A percentile compares a stretch with the other conserved stretches of the same genome.
Conservation (phyloP, 345 rosid genomes). For the Lepidium sativum region DNA sequence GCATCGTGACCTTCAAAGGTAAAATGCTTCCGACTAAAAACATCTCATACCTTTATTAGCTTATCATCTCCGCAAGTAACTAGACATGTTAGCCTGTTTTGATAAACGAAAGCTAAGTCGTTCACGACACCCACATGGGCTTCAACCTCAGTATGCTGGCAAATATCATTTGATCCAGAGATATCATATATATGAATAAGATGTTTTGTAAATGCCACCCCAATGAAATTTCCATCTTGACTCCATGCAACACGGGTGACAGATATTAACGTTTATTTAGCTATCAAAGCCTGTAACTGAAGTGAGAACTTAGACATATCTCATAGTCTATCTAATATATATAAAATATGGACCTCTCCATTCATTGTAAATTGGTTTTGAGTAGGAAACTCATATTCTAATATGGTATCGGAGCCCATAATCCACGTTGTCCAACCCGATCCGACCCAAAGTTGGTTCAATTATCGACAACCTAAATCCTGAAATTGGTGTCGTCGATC, state of each 20-base stretch:
- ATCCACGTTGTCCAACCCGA: no score
- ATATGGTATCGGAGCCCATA: no score
- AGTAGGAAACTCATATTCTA: no score
- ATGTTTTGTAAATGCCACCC: slow-evolving; percentile 60
- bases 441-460: no score
- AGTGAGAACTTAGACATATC: slow-evolving; percentile 37
- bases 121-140: slow-evolving; percentile 83
- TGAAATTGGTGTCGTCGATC: no score
- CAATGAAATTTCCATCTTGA: slow-evolving; percentile 54
- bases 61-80: slow-evolving; percentile 93
- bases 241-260: slow-evolving; percentile 65
- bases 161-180: slow-evolving; percentile 41
- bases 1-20: slow-evolving; percentile 87
- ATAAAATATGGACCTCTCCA: no score
- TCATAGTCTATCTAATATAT: no score
- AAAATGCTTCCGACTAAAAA: slow-evolving; percentile 47
- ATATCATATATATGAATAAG: slow-evolving; percentile 53
- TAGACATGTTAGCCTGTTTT: slow-evolving; percentile 66
- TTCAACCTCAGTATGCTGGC: slow-evolving; percentile 63
- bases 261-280: slow-evolving; percentile 36
- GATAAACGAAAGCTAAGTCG: slow-evolving; percentile 84
- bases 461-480: no score
- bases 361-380: no score
- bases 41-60: slow-evolving; percentile 88
- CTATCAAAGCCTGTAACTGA: slow-evolving; percentile 46